Evolutionary conservation across 2,329 filamentous ascomycete genomes (phyloP).

Genomic region (Apiospora malaysiana): DNA sequence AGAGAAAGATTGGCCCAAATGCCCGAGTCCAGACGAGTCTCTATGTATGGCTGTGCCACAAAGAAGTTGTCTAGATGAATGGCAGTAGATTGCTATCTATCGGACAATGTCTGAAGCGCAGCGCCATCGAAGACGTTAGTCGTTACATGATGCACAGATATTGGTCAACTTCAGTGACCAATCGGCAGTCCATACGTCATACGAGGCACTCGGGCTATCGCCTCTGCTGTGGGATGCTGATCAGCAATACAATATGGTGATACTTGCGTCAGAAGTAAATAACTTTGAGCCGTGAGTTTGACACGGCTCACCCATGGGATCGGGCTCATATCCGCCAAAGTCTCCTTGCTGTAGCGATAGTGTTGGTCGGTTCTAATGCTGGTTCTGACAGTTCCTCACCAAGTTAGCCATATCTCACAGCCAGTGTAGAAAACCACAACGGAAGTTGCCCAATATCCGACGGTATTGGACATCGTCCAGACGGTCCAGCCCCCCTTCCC

Average conservation of each 20-base stretch:
- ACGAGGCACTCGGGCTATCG: neutral
- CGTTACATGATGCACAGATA: slow-evolving; percentile 1
- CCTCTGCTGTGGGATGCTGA: neutral
- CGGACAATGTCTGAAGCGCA: slow-evolving; percentile 2
- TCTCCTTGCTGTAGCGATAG: neutral
- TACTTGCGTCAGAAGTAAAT: neutral
- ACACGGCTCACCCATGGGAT: neutral
- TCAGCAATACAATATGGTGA: too few species aligned
- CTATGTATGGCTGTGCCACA: neutral
- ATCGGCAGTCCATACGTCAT: neutral
- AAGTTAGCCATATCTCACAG: too few species aligned
- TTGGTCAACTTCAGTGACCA: neutral
- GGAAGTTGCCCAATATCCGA: neutral
- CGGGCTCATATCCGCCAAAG: neutral
- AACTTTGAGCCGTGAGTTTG: neutral
- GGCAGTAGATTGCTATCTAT: neutral
- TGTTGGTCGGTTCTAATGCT: neutral
- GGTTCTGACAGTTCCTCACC: too few species aligned
- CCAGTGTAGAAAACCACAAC: neutral
- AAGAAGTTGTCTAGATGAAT: neutral
- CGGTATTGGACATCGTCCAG: too few species aligned
- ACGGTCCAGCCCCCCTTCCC: too few species aligned
- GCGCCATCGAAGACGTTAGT: neutral
- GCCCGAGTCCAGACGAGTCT: neutral
- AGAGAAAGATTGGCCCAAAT: neutral